These are phyloP conservation scores for Turritis glabra DNA, from an alignment of 345 rosid genomes.

Conservation along the genomic window DNA sequence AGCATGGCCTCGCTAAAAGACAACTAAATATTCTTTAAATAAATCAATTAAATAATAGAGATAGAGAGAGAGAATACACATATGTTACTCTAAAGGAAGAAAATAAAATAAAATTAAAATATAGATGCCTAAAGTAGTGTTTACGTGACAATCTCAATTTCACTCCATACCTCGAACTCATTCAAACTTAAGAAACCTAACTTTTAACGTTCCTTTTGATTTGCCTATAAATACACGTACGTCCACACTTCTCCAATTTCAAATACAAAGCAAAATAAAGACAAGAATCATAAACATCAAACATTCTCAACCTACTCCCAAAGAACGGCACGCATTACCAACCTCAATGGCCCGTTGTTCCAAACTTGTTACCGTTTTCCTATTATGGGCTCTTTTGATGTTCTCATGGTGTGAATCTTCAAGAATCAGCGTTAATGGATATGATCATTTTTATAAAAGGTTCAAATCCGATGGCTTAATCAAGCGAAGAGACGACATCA, in stretches of 20 bases:
- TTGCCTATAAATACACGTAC: constrained; percentile 39
- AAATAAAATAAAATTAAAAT: background rate
- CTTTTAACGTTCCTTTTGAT: constrained; percentile 16
- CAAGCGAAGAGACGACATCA: constrained; percentile 23
- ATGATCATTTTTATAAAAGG: constrained; percentile 30
- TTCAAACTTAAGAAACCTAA: constrained; percentile 34
- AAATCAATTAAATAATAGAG: constrained; percentile 3
- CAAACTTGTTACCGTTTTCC: constrained; percentile 6
- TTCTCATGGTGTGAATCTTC: constrained; percentile 30
- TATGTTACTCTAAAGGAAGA: constrained; percentile 17
- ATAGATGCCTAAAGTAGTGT: constrained; percentile 11
- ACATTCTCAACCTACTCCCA: background rate
- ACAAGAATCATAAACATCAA: constrained; percentile 27
- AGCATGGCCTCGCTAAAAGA: constrained; percentile 31
- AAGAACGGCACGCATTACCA: constrained; percentile 21
- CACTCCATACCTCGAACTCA: constrained; percentile 40
- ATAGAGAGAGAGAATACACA: constrained; percentile 20
- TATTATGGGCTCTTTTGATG: constrained; percentile 21
- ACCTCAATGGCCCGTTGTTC: constrained; percentile 32
- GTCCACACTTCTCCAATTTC: background rate
- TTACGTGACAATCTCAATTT: constrained; percentile 45
- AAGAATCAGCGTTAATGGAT: constrained; percentile 18
- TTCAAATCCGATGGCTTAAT: constrained; percentile 30
- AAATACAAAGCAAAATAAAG: constrained; percentile 29
- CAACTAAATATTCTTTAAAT: constrained; percentile 13